Percentiles rank a stretch among this genome's conserved stretches.
Evolutionary conservation across 306 rosid genomes (phyloP).

Genomic region (Adenanthera pavonina): DNA sequence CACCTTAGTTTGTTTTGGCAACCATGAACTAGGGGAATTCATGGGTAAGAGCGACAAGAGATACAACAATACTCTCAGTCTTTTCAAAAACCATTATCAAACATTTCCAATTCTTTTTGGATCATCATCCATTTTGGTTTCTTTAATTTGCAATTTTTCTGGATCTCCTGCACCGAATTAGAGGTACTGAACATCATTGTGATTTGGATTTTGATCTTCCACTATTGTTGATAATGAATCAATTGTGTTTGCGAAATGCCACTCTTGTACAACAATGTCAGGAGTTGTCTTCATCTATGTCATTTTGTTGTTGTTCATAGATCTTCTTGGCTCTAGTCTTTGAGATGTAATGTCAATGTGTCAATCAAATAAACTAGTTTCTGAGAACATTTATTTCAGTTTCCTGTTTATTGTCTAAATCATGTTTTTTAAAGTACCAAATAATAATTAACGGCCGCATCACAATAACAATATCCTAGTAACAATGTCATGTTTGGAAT

Average conservation of each 20-base stretch:
- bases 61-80: background rate
- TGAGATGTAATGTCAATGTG: background rate
- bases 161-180: background rate
- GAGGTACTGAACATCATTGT: background rate
- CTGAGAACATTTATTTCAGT: background rate
- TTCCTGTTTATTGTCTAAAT: background rate
- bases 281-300: background rate
- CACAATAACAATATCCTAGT: background rate
- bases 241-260: background rate
- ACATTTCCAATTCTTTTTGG: background rate
- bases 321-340: conserved; percentile 19
- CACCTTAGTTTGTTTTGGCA: conserved; percentile 2
- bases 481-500: background rate
- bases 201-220: background rate
- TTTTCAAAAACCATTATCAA: background rate
- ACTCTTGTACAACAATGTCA: background rate
- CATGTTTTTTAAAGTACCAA: background rate
- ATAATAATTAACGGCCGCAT: background rate
- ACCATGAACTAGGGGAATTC: background rate
- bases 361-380: background rate
- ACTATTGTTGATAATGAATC: background rate
- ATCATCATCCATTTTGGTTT: background rate
- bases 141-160: background rate
- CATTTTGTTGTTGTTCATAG: conserved; percentile 18
- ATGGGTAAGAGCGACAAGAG: background rate